Percentiles rank a stretch among this genome's conserved stretches.
Conservation (phyloP, 257 asterid genomes). For the Catharanthus roseus region DNA sequence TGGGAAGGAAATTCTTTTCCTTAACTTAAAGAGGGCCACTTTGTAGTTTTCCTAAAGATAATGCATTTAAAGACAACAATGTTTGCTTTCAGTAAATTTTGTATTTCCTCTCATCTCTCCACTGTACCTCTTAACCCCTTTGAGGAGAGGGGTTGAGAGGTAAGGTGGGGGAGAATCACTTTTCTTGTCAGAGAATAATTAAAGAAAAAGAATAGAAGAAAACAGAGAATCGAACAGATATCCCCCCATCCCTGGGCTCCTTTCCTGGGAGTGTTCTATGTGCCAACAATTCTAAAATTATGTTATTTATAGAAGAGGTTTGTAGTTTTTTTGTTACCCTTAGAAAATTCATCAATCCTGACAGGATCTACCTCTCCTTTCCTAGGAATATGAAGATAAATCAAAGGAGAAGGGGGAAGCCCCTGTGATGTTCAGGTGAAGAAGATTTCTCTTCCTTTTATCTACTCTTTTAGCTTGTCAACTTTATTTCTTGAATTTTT, state of each 20-base stretch:
- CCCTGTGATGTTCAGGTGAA: constrained; percentile 98
- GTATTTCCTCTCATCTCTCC: not conserved
- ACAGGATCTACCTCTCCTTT: not conserved
- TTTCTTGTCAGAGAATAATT: not conserved
- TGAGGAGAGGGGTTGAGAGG: not conserved
- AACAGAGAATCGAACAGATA: not conserved
- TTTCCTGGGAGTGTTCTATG: not conserved
- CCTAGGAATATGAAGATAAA: constrained; percentile 84
- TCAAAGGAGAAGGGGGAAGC: constrained; percentile 91
- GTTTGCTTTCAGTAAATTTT: not conserved
- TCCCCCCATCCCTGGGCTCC: not conserved
- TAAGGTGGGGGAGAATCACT: not conserved
- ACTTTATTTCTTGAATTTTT: not conserved
- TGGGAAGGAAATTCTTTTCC: not conserved
- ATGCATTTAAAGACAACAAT: not conserved
- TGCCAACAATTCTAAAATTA: not conserved
- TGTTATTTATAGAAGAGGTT: not conserved
- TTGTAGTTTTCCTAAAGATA: not conserved
- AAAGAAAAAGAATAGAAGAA: not conserved
- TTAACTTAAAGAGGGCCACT: not conserved
- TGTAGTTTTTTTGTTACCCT: not conserved
- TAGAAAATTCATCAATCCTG: not conserved
- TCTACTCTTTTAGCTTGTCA: not conserved
- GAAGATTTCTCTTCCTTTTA: constrained; percentile 9
- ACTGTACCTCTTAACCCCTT: not conserved